Evolutionary conservation across 768 basidiomycete species (phyloP), one percentile per base, ranked within the genome.

Genomic region (Lactarius sanguifluus): DNA sequence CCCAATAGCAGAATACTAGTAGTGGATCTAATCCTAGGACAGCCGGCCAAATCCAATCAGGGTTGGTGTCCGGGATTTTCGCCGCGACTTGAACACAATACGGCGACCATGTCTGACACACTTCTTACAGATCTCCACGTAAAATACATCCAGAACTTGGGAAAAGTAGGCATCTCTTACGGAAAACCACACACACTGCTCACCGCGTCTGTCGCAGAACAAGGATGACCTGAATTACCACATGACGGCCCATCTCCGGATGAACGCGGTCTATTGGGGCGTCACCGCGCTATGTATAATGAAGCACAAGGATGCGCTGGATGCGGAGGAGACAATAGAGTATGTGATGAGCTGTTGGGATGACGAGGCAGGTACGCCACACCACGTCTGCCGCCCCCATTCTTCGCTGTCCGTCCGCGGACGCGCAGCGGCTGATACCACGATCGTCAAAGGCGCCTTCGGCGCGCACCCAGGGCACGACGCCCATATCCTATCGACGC

Each of bases 201-300:
- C 41, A 59, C 20, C 40, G 12, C 25, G 30, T 34, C 0, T 10
- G 13, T 18, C 13, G n/a, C 72, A 91, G 91, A 88, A 81, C 77
- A 89, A 89, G 65, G 86, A 93, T 79, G 93, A 94, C 70, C 82
- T 97, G 20, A 81, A 84, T 1, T 96, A 96, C 77, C 93, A 96
- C 75, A 81, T 96, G 23, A 96, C 96, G 0, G 82, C 94, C 15
- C 97, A 99, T 76, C 83, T 98, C 8, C 91, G 96, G 8, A 81
- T 99, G 77, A 98, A 98, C 76, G 96, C 95, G 2, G 81, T 98
- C 9, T 99, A 97, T 76, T 99, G 97, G 97, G 97, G 94, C 9
- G 80, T 95, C 47, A 94, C 91, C 0, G 94, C 97, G 0, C 79
- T 96, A 3, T 90, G 83, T 43, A 80, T 94, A 56, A 91, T 98